Evolutionary conservation across 352 stramenopile species (phyloP).

Genomic region (Globisporangium okanoganense): DNA sequence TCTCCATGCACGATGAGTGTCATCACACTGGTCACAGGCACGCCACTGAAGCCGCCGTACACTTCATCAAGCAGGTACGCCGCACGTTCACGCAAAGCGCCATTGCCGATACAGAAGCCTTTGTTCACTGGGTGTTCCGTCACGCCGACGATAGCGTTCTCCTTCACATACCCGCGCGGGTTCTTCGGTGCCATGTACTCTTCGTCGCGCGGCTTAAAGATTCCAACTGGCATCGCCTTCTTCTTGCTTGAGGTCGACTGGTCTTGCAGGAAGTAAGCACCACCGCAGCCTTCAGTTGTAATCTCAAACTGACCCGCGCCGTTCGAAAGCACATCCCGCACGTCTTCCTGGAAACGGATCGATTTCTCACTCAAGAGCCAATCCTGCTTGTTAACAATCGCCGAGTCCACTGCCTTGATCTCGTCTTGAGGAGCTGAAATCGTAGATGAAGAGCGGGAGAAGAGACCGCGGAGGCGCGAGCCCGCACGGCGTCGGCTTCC

Average conservation of each 20-base stretch:
- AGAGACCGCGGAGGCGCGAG: constrained; percentile 12
- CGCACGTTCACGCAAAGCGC: constrained; percentile 76
- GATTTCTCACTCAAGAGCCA: constrained; percentile 47
- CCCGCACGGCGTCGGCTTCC: not conserved
- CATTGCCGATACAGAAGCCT: constrained; percentile 84
- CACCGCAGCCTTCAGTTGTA: constrained; percentile 77
- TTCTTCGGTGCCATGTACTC: constrained; percentile 99
- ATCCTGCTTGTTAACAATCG: constrained; percentile 16
- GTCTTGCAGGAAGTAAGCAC: constrained; percentile 59
- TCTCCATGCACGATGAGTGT: constrained; percentile 52
- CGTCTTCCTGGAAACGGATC: constrained; percentile 36
- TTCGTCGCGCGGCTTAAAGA: constrained; percentile 99
- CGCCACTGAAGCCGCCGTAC: constrained; percentile 79
- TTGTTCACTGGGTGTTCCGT: constrained; percentile 83
- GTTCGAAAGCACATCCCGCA: constrained; percentile 33
- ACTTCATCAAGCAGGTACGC: constrained; percentile 78
- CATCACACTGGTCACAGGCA: constrained; percentile 80
- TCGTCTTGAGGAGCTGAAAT: not conserved
- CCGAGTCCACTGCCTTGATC: not conserved
- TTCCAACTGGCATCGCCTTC: constrained; percentile 37
- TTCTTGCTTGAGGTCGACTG: constrained; percentile 15
- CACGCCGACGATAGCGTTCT: constrained; percentile 69
- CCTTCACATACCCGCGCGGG: constrained; percentile 92
- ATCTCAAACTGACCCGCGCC: constrained; percentile 42
- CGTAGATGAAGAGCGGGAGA: not conserved